A percentile compares a stretch with the other conserved stretches of the same genome.
phyloP scores from a whole-genome alignment of 2,329 filamentous ascomycete species.

The Beauveria caledonica region DNA sequence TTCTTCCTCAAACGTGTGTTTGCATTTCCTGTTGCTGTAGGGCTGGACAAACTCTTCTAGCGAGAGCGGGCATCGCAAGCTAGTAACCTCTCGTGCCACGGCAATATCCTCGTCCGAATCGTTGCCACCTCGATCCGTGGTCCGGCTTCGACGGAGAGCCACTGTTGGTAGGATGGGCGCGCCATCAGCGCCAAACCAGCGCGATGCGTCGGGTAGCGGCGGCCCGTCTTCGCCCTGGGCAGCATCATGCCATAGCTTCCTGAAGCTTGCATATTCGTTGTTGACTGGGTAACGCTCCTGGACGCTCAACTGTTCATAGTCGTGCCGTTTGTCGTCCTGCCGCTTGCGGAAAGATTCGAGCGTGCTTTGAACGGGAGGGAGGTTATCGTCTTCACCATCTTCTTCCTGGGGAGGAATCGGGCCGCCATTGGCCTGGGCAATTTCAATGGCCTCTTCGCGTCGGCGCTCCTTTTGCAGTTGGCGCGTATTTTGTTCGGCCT shows the following conservation, averaged over 20 bases:
- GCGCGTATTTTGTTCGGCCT: conserved; percentile 12
- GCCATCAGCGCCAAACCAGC: conserved; percentile 45
- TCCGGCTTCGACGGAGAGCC: conserved; percentile 12
- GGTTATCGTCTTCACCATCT: conserved; percentile 18
- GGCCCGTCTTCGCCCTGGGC: conserved; percentile 40
- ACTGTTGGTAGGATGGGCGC: conserved; percentile 29
- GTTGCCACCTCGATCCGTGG: conserved; percentile 25
- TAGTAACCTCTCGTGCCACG: conserved; percentile 54
- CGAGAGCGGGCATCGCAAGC: conserved; percentile 62
- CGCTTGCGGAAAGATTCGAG: conserved; percentile 28
- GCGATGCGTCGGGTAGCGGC: conserved; percentile 42
- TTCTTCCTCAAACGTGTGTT: conserved; percentile 62
- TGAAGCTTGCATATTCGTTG: conserved; percentile 54
- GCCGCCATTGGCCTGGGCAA: conserved; percentile 14
- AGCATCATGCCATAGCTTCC: conserved; percentile 48
- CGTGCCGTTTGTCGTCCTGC: conserved; percentile 28
- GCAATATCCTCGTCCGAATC: conserved; percentile 62
- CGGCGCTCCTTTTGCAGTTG: conserved; percentile 9
- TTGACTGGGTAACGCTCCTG: conserved; percentile 44
- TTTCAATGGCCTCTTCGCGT: conserved; percentile 1
- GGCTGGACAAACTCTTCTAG: conserved; percentile 57
- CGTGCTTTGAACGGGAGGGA: conserved; percentile 18
- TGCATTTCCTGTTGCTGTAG: conserved; percentile 57
- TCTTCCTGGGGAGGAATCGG: conserved; percentile 16
- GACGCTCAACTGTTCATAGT: conserved; percentile 34